Conservation (phyloP, 2,329 filamentous ascomycete genomes). For the Sclerotiophoma versabilis region DNA sequence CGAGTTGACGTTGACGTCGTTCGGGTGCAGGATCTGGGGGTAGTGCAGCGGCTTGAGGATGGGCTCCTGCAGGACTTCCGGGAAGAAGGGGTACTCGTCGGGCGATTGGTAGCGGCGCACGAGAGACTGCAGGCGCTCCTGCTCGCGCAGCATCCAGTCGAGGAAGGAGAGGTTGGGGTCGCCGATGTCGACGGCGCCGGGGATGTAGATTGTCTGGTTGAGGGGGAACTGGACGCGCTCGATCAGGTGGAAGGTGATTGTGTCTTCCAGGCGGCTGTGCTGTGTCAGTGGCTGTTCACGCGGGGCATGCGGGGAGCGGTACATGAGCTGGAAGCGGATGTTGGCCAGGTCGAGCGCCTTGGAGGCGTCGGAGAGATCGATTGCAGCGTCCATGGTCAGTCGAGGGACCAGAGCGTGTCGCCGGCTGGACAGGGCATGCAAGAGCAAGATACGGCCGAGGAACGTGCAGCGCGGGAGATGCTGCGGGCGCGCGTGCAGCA, state of each 20-base stretch:
- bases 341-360: constrained; percentile 88
- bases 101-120: constrained; percentile 95
- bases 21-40: constrained; percentile 84
- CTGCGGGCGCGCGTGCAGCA: neutral
- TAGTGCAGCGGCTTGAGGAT: constrained; percentile 90
- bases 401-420: neutral
- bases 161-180: constrained; percentile 78
- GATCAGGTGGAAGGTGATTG: constrained; percentile 95
- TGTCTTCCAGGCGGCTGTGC: constrained; percentile 89
- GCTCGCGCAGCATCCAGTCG: constrained; percentile 91
- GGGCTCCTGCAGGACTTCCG: constrained; percentile 75
- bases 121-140: constrained; percentile 88
- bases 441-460: neutral
- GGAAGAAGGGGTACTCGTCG: constrained; percentile 98
- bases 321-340: constrained; percentile 96
- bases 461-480: no score
- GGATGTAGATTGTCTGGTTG: constrained; percentile 84
- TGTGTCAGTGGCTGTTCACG: constrained; percentile 21
- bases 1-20: constrained; percentile 88
- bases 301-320: constrained; percentile 27
- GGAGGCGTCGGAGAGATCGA: constrained; percentile 84
- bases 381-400: constrained; percentile 79
- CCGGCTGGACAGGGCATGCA: no score
- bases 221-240: constrained; percentile 97
- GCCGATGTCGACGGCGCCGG: constrained; percentile 81